Evolutionary conservation across 192 early-diverging fungal species (phyloP).

Genomic region (Chytriomyces sp.): DNA sequence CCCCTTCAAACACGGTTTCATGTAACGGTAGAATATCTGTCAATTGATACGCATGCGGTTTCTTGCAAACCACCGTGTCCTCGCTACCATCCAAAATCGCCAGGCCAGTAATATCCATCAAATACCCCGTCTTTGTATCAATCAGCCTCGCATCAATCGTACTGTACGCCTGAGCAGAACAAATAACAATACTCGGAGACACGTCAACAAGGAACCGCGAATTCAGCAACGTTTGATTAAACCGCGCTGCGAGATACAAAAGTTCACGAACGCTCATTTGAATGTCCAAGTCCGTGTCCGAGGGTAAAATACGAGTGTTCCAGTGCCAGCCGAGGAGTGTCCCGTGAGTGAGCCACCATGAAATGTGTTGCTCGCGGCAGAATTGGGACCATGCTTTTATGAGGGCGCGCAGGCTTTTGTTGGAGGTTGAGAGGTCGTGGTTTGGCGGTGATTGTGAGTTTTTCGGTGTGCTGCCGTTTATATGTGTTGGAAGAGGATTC

Average conservation of each 20-base stretch:
- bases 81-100: not conserved
- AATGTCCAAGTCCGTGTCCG: constrained; percentile 45
- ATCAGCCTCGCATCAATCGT: constrained; percentile 20
- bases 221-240: constrained; percentile 22
- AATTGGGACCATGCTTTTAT: constrained; percentile 34
- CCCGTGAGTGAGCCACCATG: constrained; percentile 50
- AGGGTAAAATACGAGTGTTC: constrained; percentile 41
- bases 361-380: constrained; percentile 34
- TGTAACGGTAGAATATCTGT: constrained; percentile 9
- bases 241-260: not conserved
- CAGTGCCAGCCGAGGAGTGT: constrained; percentile 52
- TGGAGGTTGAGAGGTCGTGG: not conserved
- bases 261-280: constrained; percentile 6
- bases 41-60: constrained; percentile 3
- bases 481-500: not conserved
- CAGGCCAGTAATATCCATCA: constrained; percentile 20
- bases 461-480: not conserved
- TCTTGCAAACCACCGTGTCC: constrained; percentile 1
- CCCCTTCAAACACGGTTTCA: constrained; percentile 14
- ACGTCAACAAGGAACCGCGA: constrained; percentile 23
- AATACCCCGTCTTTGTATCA: constrained; percentile 22
- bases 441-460: too few species aligned
- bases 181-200: not conserved
- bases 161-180: constrained; percentile 2
- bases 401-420: not conserved